These are phyloP conservation scores for Candida freyschussii DNA, from an alignment of 1,139 yeast species.

Conservation along the genomic window DNA sequence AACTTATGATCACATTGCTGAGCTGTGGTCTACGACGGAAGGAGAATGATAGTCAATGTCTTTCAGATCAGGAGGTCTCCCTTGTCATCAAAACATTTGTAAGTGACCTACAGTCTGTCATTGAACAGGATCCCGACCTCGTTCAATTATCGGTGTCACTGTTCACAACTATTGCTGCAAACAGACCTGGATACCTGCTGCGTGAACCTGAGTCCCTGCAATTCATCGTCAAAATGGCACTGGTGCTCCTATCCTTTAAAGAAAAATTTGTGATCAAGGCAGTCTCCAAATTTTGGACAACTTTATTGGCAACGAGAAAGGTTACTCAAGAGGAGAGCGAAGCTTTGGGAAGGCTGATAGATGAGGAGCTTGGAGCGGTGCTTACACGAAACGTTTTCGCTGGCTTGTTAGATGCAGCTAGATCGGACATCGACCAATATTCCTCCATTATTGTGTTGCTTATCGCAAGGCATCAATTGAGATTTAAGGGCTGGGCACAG, in stretches of 20 bases:
- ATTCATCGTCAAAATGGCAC: conserved; percentile 30
- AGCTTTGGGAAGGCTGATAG: conserved; percentile 30
- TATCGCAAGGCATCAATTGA: conserved; percentile 47
- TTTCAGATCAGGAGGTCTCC: conserved; percentile 13
- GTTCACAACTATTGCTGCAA: conserved; percentile 45
- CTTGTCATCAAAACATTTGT: conserved; percentile 17
- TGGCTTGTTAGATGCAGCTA: conserved; percentile 42
- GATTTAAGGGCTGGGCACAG: conserved; percentile 44
- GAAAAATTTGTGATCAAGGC: conserved; percentile 67
- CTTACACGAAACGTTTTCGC: conserved; percentile 32
- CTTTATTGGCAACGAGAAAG: conserved; percentile 46
- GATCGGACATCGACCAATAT: conserved; percentile 59
- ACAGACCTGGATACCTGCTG: conserved; percentile 46
- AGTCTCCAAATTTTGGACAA: conserved; percentile 61
- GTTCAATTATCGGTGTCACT: conserved; percentile 50
- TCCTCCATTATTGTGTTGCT: conserved; percentile 51
- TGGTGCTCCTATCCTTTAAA: conserved; percentile 44
- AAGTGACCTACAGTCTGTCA: conserved; percentile 21
- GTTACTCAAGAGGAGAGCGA: conserved; percentile 48
- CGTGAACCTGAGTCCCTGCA: conserved; percentile 35
- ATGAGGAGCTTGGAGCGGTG: conserved; percentile 35
- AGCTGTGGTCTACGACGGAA: conserved; percentile 26
- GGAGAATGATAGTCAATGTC: conserved; percentile 1
- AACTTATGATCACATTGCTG: conserved; percentile 39
- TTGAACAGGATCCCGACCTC: conserved; percentile 31